phyloP scores from a whole-genome alignment of 164 flowering plant species.

The Vitis rotundifolia region DNA sequence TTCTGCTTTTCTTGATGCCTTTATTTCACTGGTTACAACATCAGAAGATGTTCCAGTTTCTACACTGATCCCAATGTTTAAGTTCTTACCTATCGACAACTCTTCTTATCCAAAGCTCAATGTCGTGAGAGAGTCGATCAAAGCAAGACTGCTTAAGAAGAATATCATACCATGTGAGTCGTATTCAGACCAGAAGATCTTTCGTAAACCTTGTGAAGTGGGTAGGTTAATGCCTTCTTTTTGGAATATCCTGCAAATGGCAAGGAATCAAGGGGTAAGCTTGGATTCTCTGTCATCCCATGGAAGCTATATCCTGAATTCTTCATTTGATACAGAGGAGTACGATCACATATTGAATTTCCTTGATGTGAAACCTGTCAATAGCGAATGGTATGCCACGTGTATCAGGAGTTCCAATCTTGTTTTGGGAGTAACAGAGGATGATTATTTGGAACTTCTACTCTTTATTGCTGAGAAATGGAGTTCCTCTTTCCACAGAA shows the following conservation, averaged over 20 bases:
- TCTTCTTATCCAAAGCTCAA: conserved; percentile 40
- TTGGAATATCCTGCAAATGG: conserved; percentile 47
- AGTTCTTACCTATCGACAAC: conserved; percentile 41
- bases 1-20: conserved; percentile 52
- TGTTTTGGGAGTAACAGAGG: conserved; percentile 36
- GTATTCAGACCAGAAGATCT: conserved; percentile 34
- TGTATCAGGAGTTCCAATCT: conserved; percentile 54
- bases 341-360: conserved; percentile 34
- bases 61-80: conserved; percentile 30
- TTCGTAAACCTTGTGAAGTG: conserved; percentile 53
- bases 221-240: conserved; percentile 45
- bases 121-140: conserved; percentile 42
- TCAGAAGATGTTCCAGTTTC: conserved; percentile 43
- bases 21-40: conserved; percentile 38
- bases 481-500: conserved; percentile 21
- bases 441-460: conserved; percentile 35
- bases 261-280: conserved; percentile 37
- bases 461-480: conserved; percentile 33
- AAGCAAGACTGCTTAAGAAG: conserved; percentile 30
- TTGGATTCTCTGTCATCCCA: conserved; percentile 47
- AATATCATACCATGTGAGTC: conserved; percentile 53
- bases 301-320: conserved; percentile 37
- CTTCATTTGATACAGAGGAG: conserved; percentile 36
- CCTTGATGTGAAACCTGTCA: conserved; percentile 42
- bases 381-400: conserved; percentile 51